A percentile compares a stretch with the other conserved stretches of the same genome.
Evolutionary conservation across 2,329 filamentous ascomycete genomes (phyloP).

Genomic region (Colletotrichum sp.): DNA sequence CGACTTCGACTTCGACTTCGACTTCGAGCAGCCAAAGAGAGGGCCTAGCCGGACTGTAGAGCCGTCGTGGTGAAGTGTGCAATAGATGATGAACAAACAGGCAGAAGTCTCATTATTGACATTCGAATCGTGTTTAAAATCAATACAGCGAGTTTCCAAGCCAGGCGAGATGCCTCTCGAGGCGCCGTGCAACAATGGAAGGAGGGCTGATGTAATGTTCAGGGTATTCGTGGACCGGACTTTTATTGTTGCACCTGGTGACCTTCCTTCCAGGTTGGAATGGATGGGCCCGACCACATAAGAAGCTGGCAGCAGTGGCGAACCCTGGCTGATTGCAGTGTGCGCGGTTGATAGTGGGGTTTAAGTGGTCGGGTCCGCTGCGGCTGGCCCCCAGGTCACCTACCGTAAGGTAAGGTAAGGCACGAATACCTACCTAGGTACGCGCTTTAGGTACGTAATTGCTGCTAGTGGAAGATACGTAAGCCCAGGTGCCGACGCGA

Average conservation of each 20-base stretch:
- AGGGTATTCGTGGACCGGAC: neutral
- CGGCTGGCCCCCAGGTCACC: neutral
- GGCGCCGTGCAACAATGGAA: neutral
- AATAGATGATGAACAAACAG: neutral
- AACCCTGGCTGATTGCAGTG: neutral
- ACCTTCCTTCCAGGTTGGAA: neutral
- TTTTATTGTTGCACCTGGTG: neutral
- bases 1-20: too few relatives aligned
- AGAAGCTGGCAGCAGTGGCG: neutral
- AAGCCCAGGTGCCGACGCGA: neutral
- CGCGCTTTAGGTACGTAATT: neutral
- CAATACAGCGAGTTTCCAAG: neutral
- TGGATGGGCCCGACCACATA: neutral
- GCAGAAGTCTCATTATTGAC: conserved; percentile 2
- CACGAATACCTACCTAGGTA: neutral
- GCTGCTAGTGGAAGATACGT: neutral
- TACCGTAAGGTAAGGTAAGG: too few relatives aligned
- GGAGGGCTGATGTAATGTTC: neutral
- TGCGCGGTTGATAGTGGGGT: neutral
- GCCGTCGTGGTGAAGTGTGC: neutral
- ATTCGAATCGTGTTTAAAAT: neutral
- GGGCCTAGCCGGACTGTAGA: neutral
- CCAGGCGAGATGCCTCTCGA: neutral
- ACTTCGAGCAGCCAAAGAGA: neutral
- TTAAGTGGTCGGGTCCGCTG: neutral